phyloP scores from a whole-genome alignment of 1,139 yeast genomes.

The Hyphopichia burtonii region DNA sequence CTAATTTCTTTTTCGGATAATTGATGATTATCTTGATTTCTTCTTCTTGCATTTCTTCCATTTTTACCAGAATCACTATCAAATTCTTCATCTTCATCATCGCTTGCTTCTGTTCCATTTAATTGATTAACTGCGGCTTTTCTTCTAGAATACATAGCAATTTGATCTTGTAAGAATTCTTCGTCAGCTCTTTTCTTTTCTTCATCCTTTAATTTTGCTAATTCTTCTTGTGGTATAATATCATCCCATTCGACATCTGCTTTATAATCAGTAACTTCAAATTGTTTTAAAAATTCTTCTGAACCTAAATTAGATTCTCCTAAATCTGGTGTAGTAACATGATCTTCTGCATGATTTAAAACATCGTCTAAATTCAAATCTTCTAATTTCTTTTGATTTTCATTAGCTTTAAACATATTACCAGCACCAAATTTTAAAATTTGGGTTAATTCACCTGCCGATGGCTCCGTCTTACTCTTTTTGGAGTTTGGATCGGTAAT shows the following conservation, averaged over 20 bases:
- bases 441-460: constrained; percentile 82
- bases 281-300: constrained; percentile 94
- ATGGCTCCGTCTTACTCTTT: constrained; percentile 62
- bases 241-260: constrained; percentile 99
- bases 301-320: constrained; percentile 98
- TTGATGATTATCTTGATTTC: constrained; percentile 48
- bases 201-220: constrained; percentile 83
- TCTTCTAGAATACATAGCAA: constrained; percentile 81
- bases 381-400: constrained; percentile 92
- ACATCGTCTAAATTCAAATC: constrained; percentile 95
- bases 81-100: constrained; percentile 32
- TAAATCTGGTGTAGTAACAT: constrained; percentile 90
- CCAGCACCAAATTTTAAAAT: constrained; percentile 98
- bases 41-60: constrained; percentile 23
- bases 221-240: constrained; percentile 94
- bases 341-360: constrained; percentile 95
- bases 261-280: constrained; percentile 97
- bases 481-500: constrained; percentile 69
- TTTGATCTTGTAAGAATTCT: constrained; percentile 81
- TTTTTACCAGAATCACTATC: constrained; percentile 29
- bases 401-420: constrained; percentile 91
- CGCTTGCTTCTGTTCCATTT: constrained; percentile 44
- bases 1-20: constrained; percentile 86
- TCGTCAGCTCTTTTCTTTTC: constrained; percentile 87
- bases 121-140: constrained; percentile 67